phyloP scores from a whole-genome alignment of 108 stramenopile genomes.

The Cylindrotheca closterium region DNA sequence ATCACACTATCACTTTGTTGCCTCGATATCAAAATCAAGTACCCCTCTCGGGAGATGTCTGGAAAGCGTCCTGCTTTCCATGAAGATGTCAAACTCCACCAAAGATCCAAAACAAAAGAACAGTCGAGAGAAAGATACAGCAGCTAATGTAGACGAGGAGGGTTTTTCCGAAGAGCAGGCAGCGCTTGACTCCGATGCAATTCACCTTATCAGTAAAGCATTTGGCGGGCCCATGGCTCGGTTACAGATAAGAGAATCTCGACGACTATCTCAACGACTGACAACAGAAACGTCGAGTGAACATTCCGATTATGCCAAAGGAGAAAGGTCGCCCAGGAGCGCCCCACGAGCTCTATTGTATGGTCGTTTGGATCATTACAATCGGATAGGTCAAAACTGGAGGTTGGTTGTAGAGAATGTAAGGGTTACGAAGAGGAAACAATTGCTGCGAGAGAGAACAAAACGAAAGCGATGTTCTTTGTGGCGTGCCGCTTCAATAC shows the following conservation, averaged over 20 bases:
- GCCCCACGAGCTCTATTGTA: background rate
- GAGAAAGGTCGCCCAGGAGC: too few relatives aligned
- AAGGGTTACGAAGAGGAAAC: background rate
- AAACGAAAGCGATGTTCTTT: background rate
- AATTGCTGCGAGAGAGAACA: background rate
- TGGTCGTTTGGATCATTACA: slow-evolving; percentile 1
- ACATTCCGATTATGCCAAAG: too few relatives aligned
- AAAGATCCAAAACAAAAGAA: background rate
- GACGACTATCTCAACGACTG: background rate
- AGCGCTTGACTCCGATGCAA: background rate
- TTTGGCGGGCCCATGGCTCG: background rate
- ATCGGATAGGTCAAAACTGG: slow-evolving; percentile 6
- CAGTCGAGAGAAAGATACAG: background rate
- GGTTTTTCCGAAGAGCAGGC: background rate
- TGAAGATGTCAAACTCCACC: background rate
- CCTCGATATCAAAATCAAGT: background rate
- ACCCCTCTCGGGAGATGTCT: background rate
- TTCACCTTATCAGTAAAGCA: background rate
- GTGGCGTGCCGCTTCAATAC: background rate
- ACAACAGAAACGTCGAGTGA: background rate
- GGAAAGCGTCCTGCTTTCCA: background rate
- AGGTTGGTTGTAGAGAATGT: background rate
- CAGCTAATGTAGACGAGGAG: too few relatives aligned
- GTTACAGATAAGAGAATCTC: background rate
- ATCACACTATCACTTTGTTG: too few relatives aligned